Evolutionary conservation across 2,329 filamentous ascomycete genomes (phyloP), one percentile per base, ranked within the genome.

Genomic region (Zarea fungicola): DNA sequence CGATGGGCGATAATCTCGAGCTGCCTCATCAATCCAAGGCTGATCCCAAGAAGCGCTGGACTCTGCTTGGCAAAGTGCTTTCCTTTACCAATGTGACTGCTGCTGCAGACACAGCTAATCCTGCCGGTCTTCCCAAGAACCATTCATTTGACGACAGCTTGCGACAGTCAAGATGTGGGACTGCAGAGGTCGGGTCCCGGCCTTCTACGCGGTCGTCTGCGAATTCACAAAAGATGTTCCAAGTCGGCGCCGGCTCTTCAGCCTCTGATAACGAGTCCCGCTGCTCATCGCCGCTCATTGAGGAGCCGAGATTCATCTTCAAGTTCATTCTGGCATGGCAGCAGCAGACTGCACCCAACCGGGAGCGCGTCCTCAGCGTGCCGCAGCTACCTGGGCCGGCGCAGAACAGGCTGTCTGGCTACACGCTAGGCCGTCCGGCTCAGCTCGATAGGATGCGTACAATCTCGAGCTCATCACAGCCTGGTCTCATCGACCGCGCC

Each of bases 261-360:
- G 64, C 70, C 11, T 74, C 74, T 3, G 77, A 80, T 46, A 67
- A 67, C 13, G 78, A 76, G 23, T 80, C 77, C 14, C 70, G 72
- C n/a, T 73, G 73, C 13, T 81, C 78, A 8, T 71, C 76, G 2
- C 78, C 79, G 1, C 67, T 76, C 6, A 78, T 68, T 51, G 75
- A 80, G 55, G 68, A 78, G 61, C 68, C 76, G 62, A 71, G 75
- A 54, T 89, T 80, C 59, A 75, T 81, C 52, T 91, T 91, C 72
- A 87, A 84, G 53, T 91, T 91, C 59, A 81, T 84, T 9, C 74
- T 90, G 2, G 83, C 85, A 52, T 85, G 80, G 75, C 74, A 82
- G 34, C 68, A 75, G 42, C 77, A 77, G 21, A 65, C 74, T 18
- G 73, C 77, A 54, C 73, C 78, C 45, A 70, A 72, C 0, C 78